These are phyloP conservation scores for Yarrowia porcina DNA, from an alignment of 805 yeast genomes.

Conservation along the genomic window DNA sequence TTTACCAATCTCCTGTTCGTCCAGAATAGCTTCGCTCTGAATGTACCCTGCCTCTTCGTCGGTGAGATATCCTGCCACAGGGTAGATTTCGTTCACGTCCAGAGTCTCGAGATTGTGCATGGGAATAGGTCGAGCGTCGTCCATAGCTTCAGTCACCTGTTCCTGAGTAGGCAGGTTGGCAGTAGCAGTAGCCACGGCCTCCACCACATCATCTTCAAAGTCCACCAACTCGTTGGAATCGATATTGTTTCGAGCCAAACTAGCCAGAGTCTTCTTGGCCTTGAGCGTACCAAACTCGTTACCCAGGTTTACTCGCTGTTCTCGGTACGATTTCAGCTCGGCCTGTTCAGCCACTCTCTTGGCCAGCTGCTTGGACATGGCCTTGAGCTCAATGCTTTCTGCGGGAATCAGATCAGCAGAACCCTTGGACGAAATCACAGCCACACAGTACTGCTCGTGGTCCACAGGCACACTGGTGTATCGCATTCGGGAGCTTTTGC, in stretches of 20 bases:
- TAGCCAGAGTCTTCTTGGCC: conserved; percentile 86
- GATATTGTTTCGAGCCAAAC: conserved; percentile 75
- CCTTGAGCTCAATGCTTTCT: conserved; percentile 21
- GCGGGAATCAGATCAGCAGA: conserved; percentile 11
- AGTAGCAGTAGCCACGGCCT: conserved; percentile 68
- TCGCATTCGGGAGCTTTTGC: conserved; percentile 20
- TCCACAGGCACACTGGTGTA: conserved; percentile 19
- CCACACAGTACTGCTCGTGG: conserved; percentile 15
- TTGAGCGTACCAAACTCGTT: conserved; percentile 96
- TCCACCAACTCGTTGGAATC: conserved; percentile 78
- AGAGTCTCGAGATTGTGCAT: conserved; percentile 73
- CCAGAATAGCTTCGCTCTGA: conserved; percentile 57
- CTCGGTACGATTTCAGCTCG: not conserved
- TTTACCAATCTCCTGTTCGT: conserved; percentile 49
- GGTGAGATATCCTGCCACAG: conserved; percentile 68
- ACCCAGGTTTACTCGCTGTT: conserved; percentile 80
- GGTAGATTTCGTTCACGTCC: conserved; percentile 76
- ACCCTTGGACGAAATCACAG: conserved; percentile 8
- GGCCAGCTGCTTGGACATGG: conserved; percentile 18
- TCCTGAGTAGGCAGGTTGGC: conserved; percentile 67
- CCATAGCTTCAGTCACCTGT: conserved; percentile 54
- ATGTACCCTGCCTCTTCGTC: conserved; percentile 58
- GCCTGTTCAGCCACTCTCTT: not conserved
- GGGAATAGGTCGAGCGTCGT: conserved; percentile 81
- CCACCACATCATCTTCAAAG: conserved; percentile 76